Evolutionary conservation across 805 yeast species (phyloP).

Genomic region (Ogataea trehalophila): DNA sequence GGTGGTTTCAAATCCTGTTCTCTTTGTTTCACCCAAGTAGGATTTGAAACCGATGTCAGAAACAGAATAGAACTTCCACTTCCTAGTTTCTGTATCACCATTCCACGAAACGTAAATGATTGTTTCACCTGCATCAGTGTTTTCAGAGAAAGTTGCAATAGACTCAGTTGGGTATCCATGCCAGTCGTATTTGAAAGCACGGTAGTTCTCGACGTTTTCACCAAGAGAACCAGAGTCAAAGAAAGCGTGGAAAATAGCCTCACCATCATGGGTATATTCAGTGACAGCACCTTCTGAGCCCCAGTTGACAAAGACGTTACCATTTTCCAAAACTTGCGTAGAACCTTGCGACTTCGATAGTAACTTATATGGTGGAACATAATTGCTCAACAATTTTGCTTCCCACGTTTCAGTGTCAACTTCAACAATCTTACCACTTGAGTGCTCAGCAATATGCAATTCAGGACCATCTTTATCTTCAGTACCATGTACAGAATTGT

Average conservation of each 20-base stretch:
- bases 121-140: slow-evolving; percentile 15
- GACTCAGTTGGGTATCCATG: slow-evolving; percentile 31
- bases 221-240: slow-evolving; percentile 29
- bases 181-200: slow-evolving; percentile 35
- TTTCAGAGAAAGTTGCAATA: slow-evolving; percentile 24
- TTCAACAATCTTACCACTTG: slow-evolving; percentile 33
- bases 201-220: slow-evolving; percentile 28
- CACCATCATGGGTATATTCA: slow-evolving; percentile 27
- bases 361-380: slow-evolving; percentile 10
- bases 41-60: slow-evolving; percentile 8
- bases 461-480: slow-evolving; percentile 28
- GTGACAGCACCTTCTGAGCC: slow-evolving; percentile 37
- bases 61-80: slow-evolving; percentile 27
- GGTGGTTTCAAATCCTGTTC: slow-evolving; percentile 30
- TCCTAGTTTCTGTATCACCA: slow-evolving; percentile 33
- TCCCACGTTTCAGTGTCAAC: slow-evolving; percentile 26
- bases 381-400: slow-evolving; percentile 21
- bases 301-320: slow-evolving; percentile 34
- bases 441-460: slow-evolving; percentile 20
- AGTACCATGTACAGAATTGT: slow-evolving; percentile 35
- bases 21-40: slow-evolving; percentile 17
- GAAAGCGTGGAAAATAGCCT: slow-evolving; percentile 30
- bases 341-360: slow-evolving; percentile 32
- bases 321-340: slow-evolving; percentile 30
- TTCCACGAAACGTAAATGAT: slow-evolving; percentile 33